Conservation (phyloP, 805 yeast genomes). For the Brettanomyces bruxellensis region DNA sequence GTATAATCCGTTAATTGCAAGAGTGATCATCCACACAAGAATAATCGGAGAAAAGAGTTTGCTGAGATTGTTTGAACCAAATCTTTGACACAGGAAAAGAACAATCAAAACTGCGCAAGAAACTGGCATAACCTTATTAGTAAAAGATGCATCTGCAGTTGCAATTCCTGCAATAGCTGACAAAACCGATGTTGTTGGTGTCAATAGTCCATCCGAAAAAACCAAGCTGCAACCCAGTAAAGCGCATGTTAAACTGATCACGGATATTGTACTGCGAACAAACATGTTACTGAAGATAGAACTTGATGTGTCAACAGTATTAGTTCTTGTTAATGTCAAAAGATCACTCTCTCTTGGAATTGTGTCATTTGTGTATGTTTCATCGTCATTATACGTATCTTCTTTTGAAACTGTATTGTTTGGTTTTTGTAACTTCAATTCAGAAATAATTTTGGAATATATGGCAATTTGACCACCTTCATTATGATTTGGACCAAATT, state of each 20-base stretch:
- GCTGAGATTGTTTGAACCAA: slow-evolving; percentile 43
- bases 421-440: slow-evolving; percentile 24
- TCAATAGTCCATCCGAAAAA: slow-evolving; percentile 49
- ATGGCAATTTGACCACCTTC: slow-evolving; percentile 63
- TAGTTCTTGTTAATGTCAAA: slow-evolving; percentile 29
- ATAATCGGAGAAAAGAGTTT: slow-evolving; percentile 46
- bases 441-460: slow-evolving; percentile 46
- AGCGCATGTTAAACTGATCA: slow-evolving; percentile 1
- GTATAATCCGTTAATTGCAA: slow-evolving; percentile 37
- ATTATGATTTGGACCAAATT: slow-evolving; percentile 45
- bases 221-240: slow-evolving; percentile 50
- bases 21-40: slow-evolving; percentile 39
- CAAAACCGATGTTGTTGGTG: slow-evolving; percentile 56
- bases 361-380: background rate
- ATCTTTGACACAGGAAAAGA: slow-evolving; percentile 37
- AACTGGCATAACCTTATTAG: slow-evolving; percentile 34
- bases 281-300: background rate
- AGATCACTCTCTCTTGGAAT: slow-evolving; percentile 22
- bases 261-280: background rate
- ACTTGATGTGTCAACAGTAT: slow-evolving; percentile 21
- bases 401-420: background rate
- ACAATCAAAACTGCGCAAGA: slow-evolving; percentile 38
- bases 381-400: background rate
- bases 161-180: slow-evolving; percentile 50
- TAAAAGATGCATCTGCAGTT: slow-evolving; percentile 38